Evolutionary conservation across 306 rosid species (phyloP).

Genomic region (Acacia acuminata): DNA sequence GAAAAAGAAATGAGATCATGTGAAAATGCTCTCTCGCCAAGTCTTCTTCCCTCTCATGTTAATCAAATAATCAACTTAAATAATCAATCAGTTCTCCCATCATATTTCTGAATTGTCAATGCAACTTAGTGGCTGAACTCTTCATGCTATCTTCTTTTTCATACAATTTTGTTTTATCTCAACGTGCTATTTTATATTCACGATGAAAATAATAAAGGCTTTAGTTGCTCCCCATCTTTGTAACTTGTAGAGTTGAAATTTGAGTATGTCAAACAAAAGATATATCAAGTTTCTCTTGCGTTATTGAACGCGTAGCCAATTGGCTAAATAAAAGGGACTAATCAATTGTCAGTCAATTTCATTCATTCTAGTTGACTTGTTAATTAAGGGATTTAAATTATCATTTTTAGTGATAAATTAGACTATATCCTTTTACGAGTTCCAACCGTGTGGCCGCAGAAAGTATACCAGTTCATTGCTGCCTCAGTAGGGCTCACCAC

Average conservation of each 20-base stretch:
- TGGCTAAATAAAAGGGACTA: not conserved
- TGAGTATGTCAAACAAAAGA: not conserved
- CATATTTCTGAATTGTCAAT: not conserved
- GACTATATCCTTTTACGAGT: not conserved
- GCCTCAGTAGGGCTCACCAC: not conserved
- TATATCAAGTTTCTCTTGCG: not conserved
- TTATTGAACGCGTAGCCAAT: not conserved
- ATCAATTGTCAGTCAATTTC: no score
- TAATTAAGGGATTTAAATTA: not conserved
- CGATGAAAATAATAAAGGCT: not conserved
- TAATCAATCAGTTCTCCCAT: not conserved
- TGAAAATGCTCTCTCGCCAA: no score
- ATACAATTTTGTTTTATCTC: not conserved
- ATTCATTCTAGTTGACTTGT: not conserved
- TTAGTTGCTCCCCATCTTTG: not conserved
- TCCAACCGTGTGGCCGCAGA: not conserved
- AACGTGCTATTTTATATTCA: not conserved
- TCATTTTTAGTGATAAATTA: not conserved
- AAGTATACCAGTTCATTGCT: not conserved
- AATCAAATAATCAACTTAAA: not conserved
- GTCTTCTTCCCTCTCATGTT: not conserved
- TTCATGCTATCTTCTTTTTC: not conserved
- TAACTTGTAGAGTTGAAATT: not conserved
- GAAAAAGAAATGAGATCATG: no score
- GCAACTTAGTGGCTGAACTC: conserved; percentile 15